phyloP scores from a whole-genome alignment of 2,329 filamentous ascomycete genomes.

The Amylocarpus encephaloides region DNA sequence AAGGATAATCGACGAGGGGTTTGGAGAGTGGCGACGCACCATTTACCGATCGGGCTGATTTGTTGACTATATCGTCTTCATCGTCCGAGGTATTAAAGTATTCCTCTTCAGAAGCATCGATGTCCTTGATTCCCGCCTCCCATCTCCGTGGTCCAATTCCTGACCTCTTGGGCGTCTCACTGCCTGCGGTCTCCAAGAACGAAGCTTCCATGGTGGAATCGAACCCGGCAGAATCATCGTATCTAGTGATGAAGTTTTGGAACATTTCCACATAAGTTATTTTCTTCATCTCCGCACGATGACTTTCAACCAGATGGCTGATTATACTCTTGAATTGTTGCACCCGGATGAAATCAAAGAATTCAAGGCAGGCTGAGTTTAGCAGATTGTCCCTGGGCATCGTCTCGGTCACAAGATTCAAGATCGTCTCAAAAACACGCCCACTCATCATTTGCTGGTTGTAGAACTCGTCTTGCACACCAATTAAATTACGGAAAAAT shows the following conservation, averaged over 20 bases:
- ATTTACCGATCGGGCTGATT: slow-evolving; percentile 43
- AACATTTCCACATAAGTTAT: slow-evolving; percentile 86
- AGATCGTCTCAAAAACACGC: slow-evolving; percentile 73
- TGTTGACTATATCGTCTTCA: slow-evolving; percentile 59
- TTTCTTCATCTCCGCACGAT: slow-evolving; percentile 66
- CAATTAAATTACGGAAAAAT: slow-evolving; percentile 83
- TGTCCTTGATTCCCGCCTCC: slow-evolving; percentile 64
- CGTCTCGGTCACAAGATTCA: slow-evolving; percentile 76
- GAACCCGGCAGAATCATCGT: slow-evolving; percentile 71
- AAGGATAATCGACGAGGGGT: slow-evolving; percentile 84
- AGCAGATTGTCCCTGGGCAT: slow-evolving; percentile 90
- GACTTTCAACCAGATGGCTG: slow-evolving; percentile 76
- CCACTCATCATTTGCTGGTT: slow-evolving; percentile 77
- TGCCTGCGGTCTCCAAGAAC: slow-evolving; percentile 63
- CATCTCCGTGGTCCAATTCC: slow-evolving; percentile 55
- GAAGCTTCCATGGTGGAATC: slow-evolving; percentile 59
- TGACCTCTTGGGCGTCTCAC: slow-evolving; percentile 37
- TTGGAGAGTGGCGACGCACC: slow-evolving; percentile 58
- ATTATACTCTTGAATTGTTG: slow-evolving; percentile 77
- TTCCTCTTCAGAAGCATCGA: slow-evolving; percentile 81
- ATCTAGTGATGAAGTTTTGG: slow-evolving; percentile 64
- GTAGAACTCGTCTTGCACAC: slow-evolving; percentile 86
- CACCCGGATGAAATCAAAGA: slow-evolving; percentile 85
- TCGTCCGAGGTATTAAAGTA: slow-evolving; percentile 92
- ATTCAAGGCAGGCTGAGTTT: slow-evolving; percentile 86